phyloP scores from a whole-genome alignment of 306 rosid species.

The Echinosophora koreensis region DNA sequence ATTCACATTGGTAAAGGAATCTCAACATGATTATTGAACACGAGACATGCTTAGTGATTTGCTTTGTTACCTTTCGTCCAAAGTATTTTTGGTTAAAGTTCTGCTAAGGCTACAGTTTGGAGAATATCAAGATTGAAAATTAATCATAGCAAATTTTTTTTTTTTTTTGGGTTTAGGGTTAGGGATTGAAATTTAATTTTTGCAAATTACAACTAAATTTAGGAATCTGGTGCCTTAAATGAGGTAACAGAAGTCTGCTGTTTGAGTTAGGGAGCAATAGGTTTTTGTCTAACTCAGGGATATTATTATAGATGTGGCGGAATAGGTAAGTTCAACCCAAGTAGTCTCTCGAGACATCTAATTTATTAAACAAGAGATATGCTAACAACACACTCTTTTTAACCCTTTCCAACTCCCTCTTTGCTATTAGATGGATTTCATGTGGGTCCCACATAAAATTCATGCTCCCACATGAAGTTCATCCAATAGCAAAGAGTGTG shows the following conservation, averaged over 20 bases:
- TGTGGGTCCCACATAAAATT: too few species aligned
- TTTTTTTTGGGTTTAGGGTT: too few species aligned
- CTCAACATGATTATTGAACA: not conserved
- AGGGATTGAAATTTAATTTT: too few species aligned
- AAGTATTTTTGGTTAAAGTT: not conserved
- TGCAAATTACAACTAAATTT: slow-evolving; percentile 7
- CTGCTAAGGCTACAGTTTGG: not conserved
- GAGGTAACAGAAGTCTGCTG: not conserved
- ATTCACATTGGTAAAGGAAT: slow-evolving; percentile 25
- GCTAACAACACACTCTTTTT: not conserved
- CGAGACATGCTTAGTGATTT: not conserved
- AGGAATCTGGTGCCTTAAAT: slow-evolving; percentile 24
- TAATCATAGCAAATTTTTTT: not conserved
- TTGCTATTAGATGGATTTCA: too few species aligned
- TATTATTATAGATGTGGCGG: not conserved
- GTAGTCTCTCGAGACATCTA: not conserved
- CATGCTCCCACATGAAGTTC: too few species aligned
- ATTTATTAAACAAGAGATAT: slow-evolving; percentile 13
- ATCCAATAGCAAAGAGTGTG: too few species aligned
- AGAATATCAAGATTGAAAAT: slow-evolving; percentile 3
- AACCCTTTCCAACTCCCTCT: too few species aligned
- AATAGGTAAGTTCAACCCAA: not conserved
- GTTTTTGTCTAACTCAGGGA: not conserved
- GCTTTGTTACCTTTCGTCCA: not conserved
- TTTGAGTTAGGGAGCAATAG: slow-evolving; percentile 15